phyloP scores from a whole-genome alignment of 2,329 filamentous ascomycete species.

The Nothophaeocryptopus gaeumannii region DNA sequence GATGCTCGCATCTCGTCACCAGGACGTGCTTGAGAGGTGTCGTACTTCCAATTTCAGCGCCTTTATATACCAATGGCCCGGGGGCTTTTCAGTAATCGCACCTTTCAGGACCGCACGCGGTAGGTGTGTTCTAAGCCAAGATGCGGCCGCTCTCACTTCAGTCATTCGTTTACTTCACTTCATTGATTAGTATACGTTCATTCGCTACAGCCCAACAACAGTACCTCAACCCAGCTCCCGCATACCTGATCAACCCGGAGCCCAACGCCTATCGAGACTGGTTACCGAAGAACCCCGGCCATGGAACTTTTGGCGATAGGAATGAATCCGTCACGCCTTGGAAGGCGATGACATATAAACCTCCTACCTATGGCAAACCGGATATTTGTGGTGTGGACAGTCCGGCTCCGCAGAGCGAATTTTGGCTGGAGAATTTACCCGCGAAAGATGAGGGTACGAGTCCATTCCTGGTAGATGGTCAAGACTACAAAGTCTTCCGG shows the following conservation, averaged over 20 bases:
- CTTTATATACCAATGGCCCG: no score
- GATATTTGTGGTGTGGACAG: conserved; percentile 11
- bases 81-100: no score
- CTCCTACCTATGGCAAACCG: neutral
- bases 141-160: neutral
- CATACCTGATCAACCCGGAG: conserved; percentile 14
- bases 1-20: no score
- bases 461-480: conserved; percentile 55
- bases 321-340: conserved; percentile 18
- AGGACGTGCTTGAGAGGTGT: no score
- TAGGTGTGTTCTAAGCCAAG: neutral
- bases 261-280: conserved; percentile 13
- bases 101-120: no score
- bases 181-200: neutral
- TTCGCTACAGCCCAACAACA: conserved; percentile 10
- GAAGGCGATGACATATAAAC: conserved; percentile 6
- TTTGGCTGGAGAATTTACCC: conserved; percentile 69
- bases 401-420: conserved; percentile 37
- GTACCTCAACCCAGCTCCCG: conserved; percentile 13
- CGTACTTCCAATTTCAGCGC: no score
- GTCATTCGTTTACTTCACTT: conserved; percentile 11
- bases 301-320: conserved; percentile 13
- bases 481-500: conserved; percentile 58
- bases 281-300: conserved; percentile 11
- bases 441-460: conserved; percentile 61